Conservation (phyloP, 2,329 filamentous ascomycete genomes). For the Nothophoma quercina region DNA sequence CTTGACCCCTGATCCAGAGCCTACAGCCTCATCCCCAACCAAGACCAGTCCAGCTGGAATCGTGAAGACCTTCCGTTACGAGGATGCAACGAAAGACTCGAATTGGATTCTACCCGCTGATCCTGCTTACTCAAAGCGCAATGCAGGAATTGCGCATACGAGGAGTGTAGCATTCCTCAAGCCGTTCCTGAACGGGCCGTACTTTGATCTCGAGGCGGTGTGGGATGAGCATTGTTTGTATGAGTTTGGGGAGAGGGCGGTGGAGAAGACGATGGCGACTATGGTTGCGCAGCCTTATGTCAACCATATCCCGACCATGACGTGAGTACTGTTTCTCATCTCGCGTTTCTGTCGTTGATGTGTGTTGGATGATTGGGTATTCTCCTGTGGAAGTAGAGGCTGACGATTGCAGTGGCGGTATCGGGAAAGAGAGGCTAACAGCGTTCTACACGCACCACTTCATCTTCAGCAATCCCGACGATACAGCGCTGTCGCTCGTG, state of each 20-base stretch:
- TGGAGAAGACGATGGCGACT: constrained; percentile 78
- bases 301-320: constrained; percentile 75
- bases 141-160: constrained; percentile 70
- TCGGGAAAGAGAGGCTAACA: constrained; percentile 69
- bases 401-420: constrained; percentile 61
- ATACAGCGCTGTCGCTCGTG: constrained; percentile 72
- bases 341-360: too few relatives aligned
- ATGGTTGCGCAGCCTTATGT: constrained; percentile 84
- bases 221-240: constrained; percentile 81
- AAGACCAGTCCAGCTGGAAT: constrained; percentile 13
- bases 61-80: constrained; percentile 38
- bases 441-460: constrained; percentile 77
- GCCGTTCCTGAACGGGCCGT: constrained; percentile 66
- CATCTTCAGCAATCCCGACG: constrained; percentile 74
- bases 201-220: constrained; percentile 76
- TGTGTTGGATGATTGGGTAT: too few relatives aligned
- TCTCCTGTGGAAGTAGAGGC: too few relatives aligned
- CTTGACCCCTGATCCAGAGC: constrained; percentile 22
- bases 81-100: constrained; percentile 30
- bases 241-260: constrained; percentile 73
- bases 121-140: constrained; percentile 53
- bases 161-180: constrained; percentile 72
- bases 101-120: constrained; percentile 41
- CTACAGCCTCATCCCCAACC: constrained; percentile 11
- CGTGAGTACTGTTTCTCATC: too few relatives aligned